phyloP scores from a whole-genome alignment of 1,139 yeast genomes.

The Diutina neorugosa region DNA sequence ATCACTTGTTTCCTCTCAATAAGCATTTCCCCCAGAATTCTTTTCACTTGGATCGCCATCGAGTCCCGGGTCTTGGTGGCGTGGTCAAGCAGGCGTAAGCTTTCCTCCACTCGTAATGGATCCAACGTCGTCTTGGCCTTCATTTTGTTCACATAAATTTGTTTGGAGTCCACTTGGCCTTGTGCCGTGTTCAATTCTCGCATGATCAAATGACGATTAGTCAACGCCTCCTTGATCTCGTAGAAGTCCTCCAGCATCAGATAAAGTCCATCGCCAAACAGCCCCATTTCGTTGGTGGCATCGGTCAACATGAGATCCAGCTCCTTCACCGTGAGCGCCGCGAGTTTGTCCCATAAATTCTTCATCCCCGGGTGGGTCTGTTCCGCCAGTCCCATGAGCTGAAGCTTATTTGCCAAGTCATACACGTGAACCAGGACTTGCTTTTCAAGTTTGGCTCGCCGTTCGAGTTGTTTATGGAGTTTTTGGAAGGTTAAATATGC shows the following conservation, averaged over 20 bases:
- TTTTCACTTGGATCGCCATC: constrained; percentile 58
- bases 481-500: constrained; percentile 54
- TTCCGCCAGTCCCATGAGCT: constrained; percentile 39
- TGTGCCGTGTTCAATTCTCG: constrained; percentile 78
- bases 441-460: constrained; percentile 41
- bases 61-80: constrained; percentile 74
- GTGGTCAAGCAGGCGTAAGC: constrained; percentile 64
- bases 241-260: constrained; percentile 64
- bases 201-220: constrained; percentile 87
- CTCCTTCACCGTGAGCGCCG: constrained; percentile 53
- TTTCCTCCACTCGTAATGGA: constrained; percentile 86
- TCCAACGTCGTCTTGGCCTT: constrained; percentile 68
- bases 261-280: constrained; percentile 65
- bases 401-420: constrained; percentile 54
- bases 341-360: constrained; percentile 70
- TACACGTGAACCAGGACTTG: constrained; percentile 43
- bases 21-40: constrained; percentile 80
- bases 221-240: constrained; percentile 82
- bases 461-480: constrained; percentile 42
- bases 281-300: constrained; percentile 63
- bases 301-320: constrained; percentile 72
- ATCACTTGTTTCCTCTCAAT: constrained; percentile 53
- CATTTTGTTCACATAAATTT: constrained; percentile 61
- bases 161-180: constrained; percentile 55
- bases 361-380: constrained; percentile 50